phyloP scores from a whole-genome alignment of 1,284 basidiomycete genomes.

The Flammula alnicola region DNA sequence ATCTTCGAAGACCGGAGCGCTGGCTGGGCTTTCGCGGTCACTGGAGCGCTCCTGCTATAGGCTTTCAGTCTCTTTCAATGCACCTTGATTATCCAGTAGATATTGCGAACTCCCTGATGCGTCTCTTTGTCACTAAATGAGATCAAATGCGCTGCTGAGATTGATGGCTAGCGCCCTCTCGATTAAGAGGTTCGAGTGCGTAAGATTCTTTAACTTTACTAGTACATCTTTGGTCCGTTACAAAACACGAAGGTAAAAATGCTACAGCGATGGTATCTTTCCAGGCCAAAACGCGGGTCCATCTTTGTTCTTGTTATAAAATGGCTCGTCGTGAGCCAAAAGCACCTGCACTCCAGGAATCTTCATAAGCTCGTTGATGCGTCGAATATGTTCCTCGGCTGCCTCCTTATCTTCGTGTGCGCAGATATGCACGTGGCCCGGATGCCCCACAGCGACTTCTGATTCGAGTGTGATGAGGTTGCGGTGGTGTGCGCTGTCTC shows the following conservation, averaged over 20 bases:
- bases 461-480: constrained; percentile 51
- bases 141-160: too few species aligned
- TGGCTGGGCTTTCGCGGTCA: too few species aligned
- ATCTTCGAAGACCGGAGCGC: too few species aligned
- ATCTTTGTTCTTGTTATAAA: constrained; percentile 53
- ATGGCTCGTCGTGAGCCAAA: constrained; percentile 56
- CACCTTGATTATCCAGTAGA: too few species aligned
- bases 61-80: too few species aligned
- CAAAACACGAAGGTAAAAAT: background rate
- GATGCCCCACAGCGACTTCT: constrained; percentile 40
- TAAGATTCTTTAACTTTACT: too few species aligned
- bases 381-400: constrained; percentile 46
- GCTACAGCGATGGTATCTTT: constrained; percentile 36
- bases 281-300: constrained; percentile 47
- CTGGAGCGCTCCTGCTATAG: too few species aligned
- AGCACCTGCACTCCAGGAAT: constrained; percentile 49
- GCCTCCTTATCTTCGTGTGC: constrained; percentile 47
- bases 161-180: too few species aligned
- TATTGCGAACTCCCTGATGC: too few species aligned
- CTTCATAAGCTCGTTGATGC: constrained; percentile 43
- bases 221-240: too few species aligned
- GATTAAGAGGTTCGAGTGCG: too few species aligned
- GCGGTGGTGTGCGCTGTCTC: constrained; percentile 60
- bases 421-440: constrained; percentile 35
- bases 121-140: too few species aligned